These are phyloP conservation scores for Cyberlindnera mrakii DNA, from an alignment of 805 yeast genomes.

Conservation along the genomic window DNA sequence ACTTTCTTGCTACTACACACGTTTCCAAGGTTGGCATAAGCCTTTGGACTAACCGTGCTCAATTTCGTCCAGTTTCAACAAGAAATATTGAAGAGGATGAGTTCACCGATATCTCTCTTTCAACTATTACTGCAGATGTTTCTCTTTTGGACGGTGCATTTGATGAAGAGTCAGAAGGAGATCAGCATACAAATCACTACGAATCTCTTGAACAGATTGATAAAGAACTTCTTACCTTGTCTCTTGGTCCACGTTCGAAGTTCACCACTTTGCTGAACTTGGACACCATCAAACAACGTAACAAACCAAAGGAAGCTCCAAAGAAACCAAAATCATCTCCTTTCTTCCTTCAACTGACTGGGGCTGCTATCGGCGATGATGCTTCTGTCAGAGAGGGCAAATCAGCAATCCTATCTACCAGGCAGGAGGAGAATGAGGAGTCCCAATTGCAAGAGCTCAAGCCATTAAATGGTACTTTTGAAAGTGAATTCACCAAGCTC, in stretches of 20 bases:
- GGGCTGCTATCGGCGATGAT: slow-evolving; percentile 65
- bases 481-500: slow-evolving; percentile 63
- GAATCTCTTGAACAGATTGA: slow-evolving; percentile 59
- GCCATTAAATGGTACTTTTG: slow-evolving; percentile 44
- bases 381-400: slow-evolving; percentile 40
- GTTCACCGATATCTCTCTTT: slow-evolving; percentile 56
- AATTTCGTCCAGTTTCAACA: slow-evolving; percentile 69
- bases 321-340: slow-evolving; percentile 77
- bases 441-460: slow-evolving; percentile 15
- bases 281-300: slow-evolving; percentile 79
- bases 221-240: slow-evolving; percentile 60
- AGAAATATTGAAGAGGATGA: slow-evolving; percentile 73
- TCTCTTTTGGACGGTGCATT: slow-evolving; percentile 38
- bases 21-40: slow-evolving; percentile 85
- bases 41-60: slow-evolving; percentile 88
- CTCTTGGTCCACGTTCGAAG: slow-evolving; percentile 70
- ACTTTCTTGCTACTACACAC: slow-evolving; percentile 86
- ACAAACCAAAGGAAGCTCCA: slow-evolving; percentile 85
- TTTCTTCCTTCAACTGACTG: slow-evolving; percentile 70
- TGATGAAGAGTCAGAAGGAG: slow-evolving; percentile 25
- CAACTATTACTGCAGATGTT: slow-evolving; percentile 76
- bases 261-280: slow-evolving; percentile 73
- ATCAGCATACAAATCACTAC: slow-evolving; percentile 32
- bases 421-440: slow-evolving; percentile 6
- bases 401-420: slow-evolving; percentile 13